phyloP scores from a whole-genome alignment of 1,284 basidiomycete species.

The Cutaneotrichosporon arboriforme region DNA sequence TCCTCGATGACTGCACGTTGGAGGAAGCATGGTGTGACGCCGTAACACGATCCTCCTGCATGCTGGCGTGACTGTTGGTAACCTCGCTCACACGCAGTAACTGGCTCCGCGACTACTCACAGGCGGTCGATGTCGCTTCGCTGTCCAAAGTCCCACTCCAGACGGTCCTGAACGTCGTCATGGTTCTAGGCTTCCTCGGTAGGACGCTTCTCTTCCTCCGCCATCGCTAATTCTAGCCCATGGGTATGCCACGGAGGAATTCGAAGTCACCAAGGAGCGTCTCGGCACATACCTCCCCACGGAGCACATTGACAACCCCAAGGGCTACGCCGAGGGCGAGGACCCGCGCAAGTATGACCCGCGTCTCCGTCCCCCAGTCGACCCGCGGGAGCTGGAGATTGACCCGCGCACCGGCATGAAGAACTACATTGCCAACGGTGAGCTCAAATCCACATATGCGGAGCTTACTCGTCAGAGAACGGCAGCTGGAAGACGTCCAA shows the following conservation, averaged over 20 bases:
- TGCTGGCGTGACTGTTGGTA: neutral
- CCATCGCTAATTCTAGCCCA: slow-evolving; percentile 10
- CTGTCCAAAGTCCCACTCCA: slow-evolving; percentile 63
- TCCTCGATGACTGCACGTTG: neutral
- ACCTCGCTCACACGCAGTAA: slow-evolving; percentile 20
- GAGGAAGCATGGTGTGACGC: too few species aligned
- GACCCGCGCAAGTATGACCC: slow-evolving; percentile 72
- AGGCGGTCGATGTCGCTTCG: slow-evolving; percentile 78
- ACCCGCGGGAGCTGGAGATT: slow-evolving; percentile 73
- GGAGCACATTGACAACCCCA: slow-evolving; percentile 83
- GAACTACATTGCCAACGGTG: slow-evolving; percentile 86
- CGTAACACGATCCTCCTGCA: neutral
- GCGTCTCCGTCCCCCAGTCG: slow-evolving; percentile 68
- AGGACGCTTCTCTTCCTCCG: neutral
- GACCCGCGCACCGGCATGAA: slow-evolving; percentile 89
- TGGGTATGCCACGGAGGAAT: slow-evolving; percentile 55
- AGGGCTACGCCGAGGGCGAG: slow-evolving; percentile 76
- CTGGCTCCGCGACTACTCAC: slow-evolving; percentile 69
- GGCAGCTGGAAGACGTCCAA: slow-evolving; percentile 84
- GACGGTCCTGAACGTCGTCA: slow-evolving; percentile 80
- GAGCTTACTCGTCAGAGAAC: slow-evolving; percentile 51
- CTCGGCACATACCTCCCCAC: slow-evolving; percentile 80
- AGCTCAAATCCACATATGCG: slow-evolving; percentile 1
- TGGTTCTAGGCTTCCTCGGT: slow-evolving; percentile 72
- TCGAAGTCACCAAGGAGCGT: slow-evolving; percentile 82